Evolutionary conservation across 805 yeast genomes (phyloP).

Genomic region (Wickerhamiella bombiphila): DNA sequence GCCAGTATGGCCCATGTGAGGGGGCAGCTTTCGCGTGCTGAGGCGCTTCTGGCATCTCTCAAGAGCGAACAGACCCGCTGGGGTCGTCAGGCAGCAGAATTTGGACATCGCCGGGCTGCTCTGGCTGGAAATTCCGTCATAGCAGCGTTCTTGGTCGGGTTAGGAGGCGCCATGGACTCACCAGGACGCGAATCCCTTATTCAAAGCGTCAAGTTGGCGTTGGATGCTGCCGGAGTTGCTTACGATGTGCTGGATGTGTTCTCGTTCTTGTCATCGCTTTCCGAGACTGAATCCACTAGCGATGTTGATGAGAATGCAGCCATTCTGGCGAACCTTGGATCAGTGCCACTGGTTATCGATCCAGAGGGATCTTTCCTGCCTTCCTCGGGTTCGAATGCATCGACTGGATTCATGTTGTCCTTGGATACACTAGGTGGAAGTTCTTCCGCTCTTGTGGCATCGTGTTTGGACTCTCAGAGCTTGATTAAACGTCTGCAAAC

Average conservation of each 20-base stretch:
- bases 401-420: too few relatives aligned
- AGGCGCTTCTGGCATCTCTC: conserved; percentile 45
- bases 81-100: conserved; percentile 43
- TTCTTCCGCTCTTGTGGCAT: not conserved
- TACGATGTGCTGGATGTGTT: conserved; percentile 21
- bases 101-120: conserved; percentile 30
- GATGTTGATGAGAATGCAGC: conserved; percentile 33
- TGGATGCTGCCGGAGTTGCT: conserved; percentile 24
- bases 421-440: too few relatives aligned
- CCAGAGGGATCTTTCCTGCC: conserved; percentile 35
- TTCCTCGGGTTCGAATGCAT: conserved; percentile 3
- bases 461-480: conserved; percentile 43
- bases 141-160: conserved; percentile 45
- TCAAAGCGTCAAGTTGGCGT: conserved; percentile 24
- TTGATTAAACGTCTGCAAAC: conserved; percentile 60
- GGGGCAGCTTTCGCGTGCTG: conserved; percentile 45
- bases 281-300: too few relatives aligned
- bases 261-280: conserved; percentile 2
- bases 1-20: conserved; percentile 52
- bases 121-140: conserved; percentile 54
- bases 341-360: conserved; percentile 51
- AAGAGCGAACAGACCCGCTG: conserved; percentile 60
- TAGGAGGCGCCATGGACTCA: conserved; percentile 46
- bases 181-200: conserved; percentile 28
- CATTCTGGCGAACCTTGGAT: conserved; percentile 39